These are phyloP conservation scores for Dispira parvispora DNA, from an alignment of 192 early-diverging fungal species.

Conservation along the genomic window DNA sequence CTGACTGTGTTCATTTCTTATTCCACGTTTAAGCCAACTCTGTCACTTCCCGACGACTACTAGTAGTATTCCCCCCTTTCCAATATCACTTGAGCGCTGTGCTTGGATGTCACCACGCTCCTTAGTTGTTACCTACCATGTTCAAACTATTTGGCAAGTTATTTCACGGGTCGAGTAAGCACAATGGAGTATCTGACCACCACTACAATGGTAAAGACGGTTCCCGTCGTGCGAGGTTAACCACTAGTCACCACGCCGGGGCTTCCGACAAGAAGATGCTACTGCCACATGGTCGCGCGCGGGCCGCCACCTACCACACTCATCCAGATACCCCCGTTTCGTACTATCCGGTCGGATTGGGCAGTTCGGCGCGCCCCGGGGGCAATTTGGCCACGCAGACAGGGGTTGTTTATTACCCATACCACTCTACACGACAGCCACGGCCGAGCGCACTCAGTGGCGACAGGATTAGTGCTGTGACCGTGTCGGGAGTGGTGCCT, in stretches of 20 bases:
- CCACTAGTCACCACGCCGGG: not conserved
- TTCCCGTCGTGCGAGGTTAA: too few relatives aligned
- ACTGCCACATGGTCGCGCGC: not conserved
- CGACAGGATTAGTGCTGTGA: not conserved
- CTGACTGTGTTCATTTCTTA: not conserved
- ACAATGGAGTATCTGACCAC: conserved; percentile 9
- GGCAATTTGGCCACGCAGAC: not conserved
- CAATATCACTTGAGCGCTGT: not conserved
- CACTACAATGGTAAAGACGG: not conserved
- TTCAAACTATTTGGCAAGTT: conserved; percentile 9
- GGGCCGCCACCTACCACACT: not conserved
- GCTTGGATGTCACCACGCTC: not conserved
- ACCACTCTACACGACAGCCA: not conserved
- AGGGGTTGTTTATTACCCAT: not conserved
- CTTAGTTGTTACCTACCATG: conserved; percentile 3
- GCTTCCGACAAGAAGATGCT: not conserved
- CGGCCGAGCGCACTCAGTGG: not conserved
- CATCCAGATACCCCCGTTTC: not conserved
- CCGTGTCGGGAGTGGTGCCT: not conserved
- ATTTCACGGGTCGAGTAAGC: conserved; percentile 6
- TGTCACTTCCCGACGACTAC: not conserved
- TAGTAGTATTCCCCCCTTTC: not conserved
- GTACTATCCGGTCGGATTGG: not conserved
- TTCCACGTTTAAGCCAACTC: not conserved
- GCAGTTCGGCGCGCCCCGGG: not conserved